Percentiles rank a stretch among this genome's conserved stretches.
Evolutionary conservation across 257 asterid genomes (phyloP).

Genomic region (Petrea volubilis): DNA sequence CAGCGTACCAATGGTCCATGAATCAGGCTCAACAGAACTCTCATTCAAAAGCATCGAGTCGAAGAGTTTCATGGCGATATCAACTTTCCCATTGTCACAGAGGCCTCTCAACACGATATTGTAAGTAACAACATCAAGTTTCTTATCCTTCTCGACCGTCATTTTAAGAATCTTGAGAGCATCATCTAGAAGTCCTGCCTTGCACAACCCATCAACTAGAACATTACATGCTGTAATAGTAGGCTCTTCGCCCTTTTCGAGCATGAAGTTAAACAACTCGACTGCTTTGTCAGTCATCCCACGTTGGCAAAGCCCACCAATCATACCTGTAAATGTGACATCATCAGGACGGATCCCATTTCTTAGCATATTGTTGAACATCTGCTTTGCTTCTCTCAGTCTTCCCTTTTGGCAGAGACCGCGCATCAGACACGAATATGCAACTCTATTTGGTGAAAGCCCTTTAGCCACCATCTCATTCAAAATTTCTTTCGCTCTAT

Average conservation of each 20-base stretch:
- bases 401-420: conserved; percentile 60
- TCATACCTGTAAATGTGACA: conserved; percentile 53
- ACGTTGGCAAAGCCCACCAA: conserved; percentile 48
- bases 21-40: conserved; percentile 46
- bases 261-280: conserved; percentile 58
- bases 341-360: conserved; percentile 60
- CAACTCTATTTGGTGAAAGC: conserved; percentile 47
- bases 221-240: conserved; percentile 46
- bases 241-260: conserved; percentile 59
- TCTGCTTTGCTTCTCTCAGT: conserved; percentile 45
- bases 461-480: conserved; percentile 59
- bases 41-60: conserved; percentile 44
- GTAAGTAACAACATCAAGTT: conserved; percentile 56
- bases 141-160: conserved; percentile 53
- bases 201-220: conserved; percentile 61
- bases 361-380: conserved; percentile 56
- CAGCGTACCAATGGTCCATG: conserved; percentile 44
- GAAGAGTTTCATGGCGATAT: conserved; percentile 50
- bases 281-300: conserved; percentile 56
- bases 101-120: conserved; percentile 53
- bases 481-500: conserved; percentile 49
- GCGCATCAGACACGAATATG: conserved; percentile 59
- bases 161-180: conserved; percentile 50
- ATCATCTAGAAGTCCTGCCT: conserved; percentile 48
- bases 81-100: conserved; percentile 55